These are phyloP conservation scores for Alternaria sp. DNA, from an alignment of 2,329 filamentous ascomycete genomes.

Conservation along the genomic window DNA sequence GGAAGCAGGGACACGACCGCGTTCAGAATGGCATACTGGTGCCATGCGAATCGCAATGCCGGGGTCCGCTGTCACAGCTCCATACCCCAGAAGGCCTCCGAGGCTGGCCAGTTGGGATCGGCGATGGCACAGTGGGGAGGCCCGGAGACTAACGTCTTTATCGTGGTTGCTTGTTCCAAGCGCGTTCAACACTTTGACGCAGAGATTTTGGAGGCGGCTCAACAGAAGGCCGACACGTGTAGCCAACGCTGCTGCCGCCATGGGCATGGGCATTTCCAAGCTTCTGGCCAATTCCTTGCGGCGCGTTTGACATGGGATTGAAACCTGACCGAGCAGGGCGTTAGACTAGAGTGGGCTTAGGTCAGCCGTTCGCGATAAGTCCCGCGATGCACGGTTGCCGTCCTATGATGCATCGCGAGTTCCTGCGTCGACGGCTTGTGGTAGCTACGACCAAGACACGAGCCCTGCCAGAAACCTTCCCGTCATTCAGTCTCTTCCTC, in stretches of 20 bases:
- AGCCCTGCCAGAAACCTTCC: constrained; percentile 27
- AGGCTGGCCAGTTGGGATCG: constrained; percentile 21
- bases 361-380: constrained; percentile 32
- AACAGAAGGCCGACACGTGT: constrained; percentile 8
- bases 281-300: constrained; percentile 19
- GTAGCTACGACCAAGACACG: constrained; percentile 29
- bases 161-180: constrained; percentile 32
- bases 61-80: constrained; percentile 15
- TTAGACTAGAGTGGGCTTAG: constrained; percentile 22
- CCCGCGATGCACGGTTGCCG: constrained; percentile 29
- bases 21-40: neutral
- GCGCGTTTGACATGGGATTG: constrained; percentile 20
- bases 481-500: constrained; percentile 17
- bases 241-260: constrained; percentile 4
- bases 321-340: constrained; percentile 22
- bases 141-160: constrained; percentile 15
- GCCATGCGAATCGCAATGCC: constrained; percentile 7
- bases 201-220: constrained; percentile 10
- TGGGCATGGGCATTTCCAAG: neutral
- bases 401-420: constrained; percentile 44
- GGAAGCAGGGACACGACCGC: constrained; percentile 1
- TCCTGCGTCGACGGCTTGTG: constrained; percentile 41
- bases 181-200: constrained; percentile 38
- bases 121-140: constrained; percentile 21
- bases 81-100: constrained; percentile 20